Evolutionary conservation across 2,329 filamentous ascomycete genomes (phyloP).

Genomic region (Ophiognomonia clavigignenti-juglandacearum): DNA sequence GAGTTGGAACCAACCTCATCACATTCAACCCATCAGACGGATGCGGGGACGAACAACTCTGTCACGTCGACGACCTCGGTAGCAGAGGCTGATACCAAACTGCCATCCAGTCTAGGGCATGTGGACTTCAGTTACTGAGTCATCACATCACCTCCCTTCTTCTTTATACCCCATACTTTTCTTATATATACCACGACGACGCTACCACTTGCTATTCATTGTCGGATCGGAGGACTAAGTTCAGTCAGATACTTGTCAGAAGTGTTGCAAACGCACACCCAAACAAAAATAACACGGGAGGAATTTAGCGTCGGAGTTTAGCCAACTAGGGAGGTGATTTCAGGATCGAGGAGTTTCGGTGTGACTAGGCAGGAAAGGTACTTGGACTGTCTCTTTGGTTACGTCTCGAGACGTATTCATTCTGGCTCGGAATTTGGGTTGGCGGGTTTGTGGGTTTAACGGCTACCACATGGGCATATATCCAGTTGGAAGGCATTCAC

Average conservation of each 20-base stretch:
- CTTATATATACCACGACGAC: not conserved
- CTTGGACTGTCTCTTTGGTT: not conserved
- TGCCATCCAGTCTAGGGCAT: conserved; percentile 51
- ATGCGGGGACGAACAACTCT: conserved; percentile 25
- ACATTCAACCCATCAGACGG: conserved; percentile 38
- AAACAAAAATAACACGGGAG: conserved; percentile 1
- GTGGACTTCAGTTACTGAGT: conserved; percentile 59
- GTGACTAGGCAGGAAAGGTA: not conserved
- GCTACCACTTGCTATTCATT: not conserved
- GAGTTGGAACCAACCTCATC: conserved; percentile 45
- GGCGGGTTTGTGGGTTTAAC: not conserved
- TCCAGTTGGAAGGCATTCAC: too few relatives aligned
- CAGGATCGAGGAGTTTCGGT: conserved; percentile 2
- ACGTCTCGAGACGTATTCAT: too few relatives aligned
- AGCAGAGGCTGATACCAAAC: conserved; percentile 43
- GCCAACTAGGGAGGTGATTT: conserved; percentile 8
- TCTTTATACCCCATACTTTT: not conserved
- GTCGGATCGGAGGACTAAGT: too few relatives aligned
- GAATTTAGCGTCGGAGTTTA: conserved; percentile 22
- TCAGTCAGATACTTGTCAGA: too few relatives aligned
- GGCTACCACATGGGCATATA: conserved; percentile 7
- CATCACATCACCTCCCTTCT: conserved; percentile 16
- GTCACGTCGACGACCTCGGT: conserved; percentile 25
- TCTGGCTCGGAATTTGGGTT: not conserved
- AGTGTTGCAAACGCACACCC: not conserved